A percentile compares a stretch with the other conserved stretches of the same genome.
phyloP scores from a whole-genome alignment of 2,329 filamentous ascomycete species.

The Grosmannia clavigera region DNA sequence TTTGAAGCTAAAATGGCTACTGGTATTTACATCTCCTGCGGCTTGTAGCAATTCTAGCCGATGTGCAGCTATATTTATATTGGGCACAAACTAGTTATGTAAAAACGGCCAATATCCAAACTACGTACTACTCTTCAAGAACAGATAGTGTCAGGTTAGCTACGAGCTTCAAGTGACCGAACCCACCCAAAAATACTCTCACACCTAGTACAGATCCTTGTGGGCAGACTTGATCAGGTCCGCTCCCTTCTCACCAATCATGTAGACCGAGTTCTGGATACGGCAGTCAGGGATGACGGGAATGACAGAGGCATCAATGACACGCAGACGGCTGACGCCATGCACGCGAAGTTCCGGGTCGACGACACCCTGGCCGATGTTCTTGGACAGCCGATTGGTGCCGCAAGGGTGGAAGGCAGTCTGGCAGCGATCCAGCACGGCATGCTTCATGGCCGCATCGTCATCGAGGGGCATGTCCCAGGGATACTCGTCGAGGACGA shows the following conservation, averaged over 20 bases:
- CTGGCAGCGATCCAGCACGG: constrained; percentile 45
- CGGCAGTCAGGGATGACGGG: constrained; percentile 44
- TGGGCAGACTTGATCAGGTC: constrained; percentile 33
- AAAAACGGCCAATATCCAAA: background rate
- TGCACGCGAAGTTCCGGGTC: constrained; percentile 38
- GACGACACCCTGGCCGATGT: constrained; percentile 38
- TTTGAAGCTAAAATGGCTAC: too few species aligned
- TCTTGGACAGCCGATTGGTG: constrained; percentile 38
- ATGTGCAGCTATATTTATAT: too few species aligned
- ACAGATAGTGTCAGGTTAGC: background rate
- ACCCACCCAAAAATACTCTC: background rate
- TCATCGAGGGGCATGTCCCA: constrained; percentile 45
- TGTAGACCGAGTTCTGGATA: constrained; percentile 49
- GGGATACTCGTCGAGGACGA: constrained; percentile 41
- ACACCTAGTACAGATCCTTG: constrained; percentile 2
- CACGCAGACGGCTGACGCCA: constrained; percentile 38
- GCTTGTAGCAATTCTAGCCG: too few species aligned
- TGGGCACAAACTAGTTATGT: too few species aligned
- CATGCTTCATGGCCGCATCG: constrained; percentile 42
- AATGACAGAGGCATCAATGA: constrained; percentile 44
- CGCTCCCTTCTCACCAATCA: constrained; percentile 40
- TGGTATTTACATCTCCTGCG: too few species aligned
- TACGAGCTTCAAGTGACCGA: background rate
- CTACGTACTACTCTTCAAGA: background rate
- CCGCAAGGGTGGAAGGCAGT: constrained; percentile 49